Evolutionary conservation across 1,284 basidiomycete species (phyloP).

Genomic region (Boletellus sp.): DNA sequence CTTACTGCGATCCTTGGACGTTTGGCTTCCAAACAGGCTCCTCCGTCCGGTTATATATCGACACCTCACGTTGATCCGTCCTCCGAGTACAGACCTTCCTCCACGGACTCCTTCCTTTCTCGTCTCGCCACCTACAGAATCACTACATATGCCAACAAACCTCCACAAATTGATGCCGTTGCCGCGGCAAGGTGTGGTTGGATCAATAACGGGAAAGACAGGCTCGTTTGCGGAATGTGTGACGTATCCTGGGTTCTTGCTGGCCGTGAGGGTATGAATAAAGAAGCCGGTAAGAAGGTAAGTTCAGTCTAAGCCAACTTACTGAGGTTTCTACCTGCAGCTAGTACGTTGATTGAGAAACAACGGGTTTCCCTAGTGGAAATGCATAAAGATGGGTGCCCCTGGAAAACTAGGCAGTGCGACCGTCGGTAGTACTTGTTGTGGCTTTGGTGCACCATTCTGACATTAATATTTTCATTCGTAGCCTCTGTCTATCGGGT

Average conservation of each 20-base stretch:
- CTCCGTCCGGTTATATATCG: constrained; percentile 39
- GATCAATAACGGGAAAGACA: constrained; percentile 73
- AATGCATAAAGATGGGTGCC: constrained; percentile 74
- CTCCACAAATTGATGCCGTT: constrained; percentile 65
- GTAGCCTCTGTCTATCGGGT: constrained; percentile 72
- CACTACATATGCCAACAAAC: constrained; percentile 74
- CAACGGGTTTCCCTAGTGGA: constrained; percentile 61
- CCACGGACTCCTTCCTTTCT: constrained; percentile 61
- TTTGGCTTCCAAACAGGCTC: constrained; percentile 41
- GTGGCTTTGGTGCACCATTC: not conserved
- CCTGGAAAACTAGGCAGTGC: constrained; percentile 76
- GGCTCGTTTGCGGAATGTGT: constrained; percentile 68
- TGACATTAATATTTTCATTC: constrained; percentile 12
- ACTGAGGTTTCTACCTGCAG: constrained; percentile 36
- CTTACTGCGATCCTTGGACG: constrained; percentile 64
- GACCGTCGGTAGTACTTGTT: constrained; percentile 47
- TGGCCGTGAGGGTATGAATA: constrained; percentile 59
- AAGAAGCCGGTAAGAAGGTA: constrained; percentile 66
- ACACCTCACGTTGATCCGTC: constrained; percentile 32
- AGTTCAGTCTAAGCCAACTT: constrained; percentile 16
- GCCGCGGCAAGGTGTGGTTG: constrained; percentile 76
- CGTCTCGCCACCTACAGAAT: constrained; percentile 75
- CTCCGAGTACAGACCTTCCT: constrained; percentile 74
- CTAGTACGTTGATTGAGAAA: constrained; percentile 65
- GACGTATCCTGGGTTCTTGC: constrained; percentile 67